A percentile compares a stretch with the other conserved stretches of the same genome.
Conservation (phyloP, 2,329 filamentous ascomycete genomes). For the Hymenoscyphus fraxineus region DNA sequence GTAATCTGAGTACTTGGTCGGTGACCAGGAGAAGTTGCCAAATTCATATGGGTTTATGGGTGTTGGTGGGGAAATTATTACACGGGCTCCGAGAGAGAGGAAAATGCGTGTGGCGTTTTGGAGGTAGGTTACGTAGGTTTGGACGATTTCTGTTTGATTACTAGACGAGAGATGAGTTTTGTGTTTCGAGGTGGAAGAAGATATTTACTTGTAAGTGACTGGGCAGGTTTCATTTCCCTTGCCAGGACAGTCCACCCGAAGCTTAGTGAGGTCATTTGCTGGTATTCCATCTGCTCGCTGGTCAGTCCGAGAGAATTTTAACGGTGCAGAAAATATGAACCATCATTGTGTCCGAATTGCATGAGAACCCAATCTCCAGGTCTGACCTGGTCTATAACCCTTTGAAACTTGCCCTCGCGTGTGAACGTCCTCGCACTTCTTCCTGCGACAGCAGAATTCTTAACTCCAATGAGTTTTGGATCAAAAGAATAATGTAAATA, state of each 20-base stretch:
- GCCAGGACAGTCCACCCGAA: not conserved
- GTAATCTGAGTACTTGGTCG: conserved; percentile 54
- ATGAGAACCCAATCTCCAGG: conserved; percentile 64
- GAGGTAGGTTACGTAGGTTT: conserved; percentile 25
- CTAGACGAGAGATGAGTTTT: conserved; percentile 8
- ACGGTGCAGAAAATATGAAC: not conserved
- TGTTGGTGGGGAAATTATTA: conserved; percentile 56
- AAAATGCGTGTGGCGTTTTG: conserved; percentile 25
- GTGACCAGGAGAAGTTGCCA: conserved; percentile 44
- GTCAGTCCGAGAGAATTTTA: not conserved
- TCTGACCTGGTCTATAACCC: conserved; percentile 49
- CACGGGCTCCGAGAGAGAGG: conserved; percentile 51
- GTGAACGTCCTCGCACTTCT: conserved; percentile 63
- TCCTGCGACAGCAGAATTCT: conserved; percentile 61
- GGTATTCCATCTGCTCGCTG: conserved; percentile 16
- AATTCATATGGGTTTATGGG: conserved; percentile 61
- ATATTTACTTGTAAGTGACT: conserved; percentile 19
- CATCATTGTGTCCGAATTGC: conserved; percentile 70
- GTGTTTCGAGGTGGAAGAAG: not conserved
- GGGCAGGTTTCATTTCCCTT: conserved; percentile 24
- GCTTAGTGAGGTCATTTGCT: not conserved
- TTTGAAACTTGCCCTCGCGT: conserved; percentile 60
- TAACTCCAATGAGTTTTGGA: conserved; percentile 9
- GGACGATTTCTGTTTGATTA: conserved; percentile 24
- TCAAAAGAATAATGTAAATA: conserved; percentile 25